Conservation (phyloP, 2,329 filamentous ascomycete species). For the Verticillium nubilum region DNA sequence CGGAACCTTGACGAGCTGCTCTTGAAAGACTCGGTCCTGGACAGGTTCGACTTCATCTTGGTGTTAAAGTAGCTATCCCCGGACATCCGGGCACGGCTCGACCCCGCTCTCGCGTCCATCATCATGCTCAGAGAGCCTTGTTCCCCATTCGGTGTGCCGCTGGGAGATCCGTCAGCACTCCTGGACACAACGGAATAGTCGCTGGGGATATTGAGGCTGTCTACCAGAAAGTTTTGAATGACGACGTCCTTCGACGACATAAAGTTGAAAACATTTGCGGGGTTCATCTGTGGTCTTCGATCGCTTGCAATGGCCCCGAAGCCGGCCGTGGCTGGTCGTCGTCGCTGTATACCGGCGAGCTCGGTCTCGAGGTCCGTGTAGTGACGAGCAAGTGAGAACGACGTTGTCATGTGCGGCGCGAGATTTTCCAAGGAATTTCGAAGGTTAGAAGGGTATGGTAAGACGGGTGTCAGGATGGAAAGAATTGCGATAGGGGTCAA, state of each 20-base stretch:
- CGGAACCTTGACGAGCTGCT: slow-evolving; percentile 16
- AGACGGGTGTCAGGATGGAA: slow-evolving; percentile 78
- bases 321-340: slow-evolving; percentile 59
- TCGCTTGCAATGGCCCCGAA: slow-evolving; percentile 62
- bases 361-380: slow-evolving; percentile 80
- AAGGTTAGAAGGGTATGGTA: slow-evolving; percentile 84
- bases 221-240: slow-evolving; percentile 42
- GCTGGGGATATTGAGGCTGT: slow-evolving; percentile 81
- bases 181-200: slow-evolving; percentile 74
- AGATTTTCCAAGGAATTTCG: slow-evolving; percentile 78
- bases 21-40: slow-evolving; percentile 6
- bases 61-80: slow-evolving; percentile 51
- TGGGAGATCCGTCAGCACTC: slow-evolving; percentile 66
- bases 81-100: slow-evolving; percentile 44
- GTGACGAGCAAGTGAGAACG: slow-evolving; percentile 81
- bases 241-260: slow-evolving; percentile 32
- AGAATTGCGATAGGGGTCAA: slow-evolving; percentile 82
- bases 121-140: slow-evolving; percentile 39
- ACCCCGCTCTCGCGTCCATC: slow-evolving; percentile 45
- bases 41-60: slow-evolving; percentile 22
- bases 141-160: slow-evolving; percentile 70
- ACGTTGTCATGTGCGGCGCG: slow-evolving; percentile 83
- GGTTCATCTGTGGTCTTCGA: slow-evolving; percentile 41
- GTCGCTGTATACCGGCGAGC: slow-evolving; percentile 62
- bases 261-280: slow-evolving; percentile 34